Evolutionary conservation across 345 rosid genomes (phyloP).

Genomic region (Brassica juncea): DNA sequence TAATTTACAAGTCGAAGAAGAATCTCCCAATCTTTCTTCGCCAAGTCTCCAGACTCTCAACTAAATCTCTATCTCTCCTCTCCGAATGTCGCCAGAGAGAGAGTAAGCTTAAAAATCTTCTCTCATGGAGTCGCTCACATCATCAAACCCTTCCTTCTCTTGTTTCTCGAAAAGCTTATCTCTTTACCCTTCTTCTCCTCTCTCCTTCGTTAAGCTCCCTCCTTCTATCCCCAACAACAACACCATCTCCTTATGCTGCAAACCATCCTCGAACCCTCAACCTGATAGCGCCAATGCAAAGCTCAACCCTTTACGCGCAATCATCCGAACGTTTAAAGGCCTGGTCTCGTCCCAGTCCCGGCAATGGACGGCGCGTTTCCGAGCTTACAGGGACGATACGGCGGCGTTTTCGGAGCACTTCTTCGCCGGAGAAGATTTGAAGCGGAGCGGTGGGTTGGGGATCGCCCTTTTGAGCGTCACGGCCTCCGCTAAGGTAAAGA

Average conservation of each 20-base stretch:
- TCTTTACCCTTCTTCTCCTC: slow-evolving; percentile 20
- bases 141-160: slow-evolving; percentile 41
- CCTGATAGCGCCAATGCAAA: neutral
- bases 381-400: slow-evolving; percentile 45
- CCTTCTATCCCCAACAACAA: slow-evolving; percentile 19
- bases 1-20: neutral
- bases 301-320: slow-evolving; percentile 43
- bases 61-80: neutral
- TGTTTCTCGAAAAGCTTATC: slow-evolving; percentile 34
- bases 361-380: slow-evolving; percentile 54
- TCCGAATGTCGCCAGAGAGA: slow-evolving; percentile 49
- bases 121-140: slow-evolving; percentile 51
- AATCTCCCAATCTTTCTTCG: slow-evolving; percentile 25
- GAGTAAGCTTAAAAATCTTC: slow-evolving; percentile 27
- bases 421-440: slow-evolving; percentile 33
- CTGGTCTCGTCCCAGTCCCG: slow-evolving; percentile 49
- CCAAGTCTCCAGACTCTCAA: slow-evolving; percentile 31
- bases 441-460: slow-evolving; percentile 61
- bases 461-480: slow-evolving; percentile 68
- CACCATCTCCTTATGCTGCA: slow-evolving; percentile 20
- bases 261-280: slow-evolving; percentile 29
- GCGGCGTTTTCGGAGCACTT: slow-evolving; percentile 36
- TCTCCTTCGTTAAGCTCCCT: slow-evolving; percentile 38
- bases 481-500: slow-evolving; percentile 62
- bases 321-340: slow-evolving; percentile 47